Conservation (phyloP, 495 filamentous ascomycete species). For the Penicillium ucsense region DNA sequence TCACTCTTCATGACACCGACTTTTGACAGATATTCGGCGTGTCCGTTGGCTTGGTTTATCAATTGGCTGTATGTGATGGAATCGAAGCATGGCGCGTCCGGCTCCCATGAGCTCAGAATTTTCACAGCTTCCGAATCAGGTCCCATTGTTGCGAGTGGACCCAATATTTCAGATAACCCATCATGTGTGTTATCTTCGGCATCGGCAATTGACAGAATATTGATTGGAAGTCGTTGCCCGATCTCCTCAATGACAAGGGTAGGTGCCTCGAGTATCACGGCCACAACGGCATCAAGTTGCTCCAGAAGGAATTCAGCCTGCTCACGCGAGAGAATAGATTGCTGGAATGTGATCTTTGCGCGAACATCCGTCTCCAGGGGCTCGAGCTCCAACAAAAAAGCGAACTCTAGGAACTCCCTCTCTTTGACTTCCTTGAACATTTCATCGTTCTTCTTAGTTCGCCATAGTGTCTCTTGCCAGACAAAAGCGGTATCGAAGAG, state of each 20-base stretch:
- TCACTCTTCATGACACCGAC: constrained; percentile 37
- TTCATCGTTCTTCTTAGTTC: constrained; percentile 13
- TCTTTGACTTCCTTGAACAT: constrained; percentile 41
- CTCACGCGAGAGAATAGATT: constrained; percentile 32
- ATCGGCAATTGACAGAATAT: constrained; percentile 49
- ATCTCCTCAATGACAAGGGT: constrained; percentile 24
- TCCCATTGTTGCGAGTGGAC: constrained; percentile 24
- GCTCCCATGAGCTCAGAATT: constrained; percentile 39
- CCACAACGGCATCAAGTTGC: constrained; percentile 46
- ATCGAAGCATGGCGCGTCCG: constrained; percentile 15
- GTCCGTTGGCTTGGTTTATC: constrained; percentile 49
- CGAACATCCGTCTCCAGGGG: constrained; percentile 35
- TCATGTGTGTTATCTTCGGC: constrained; percentile 8
- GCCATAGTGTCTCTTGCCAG: constrained; percentile 61
- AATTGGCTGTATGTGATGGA: constrained; percentile 53
- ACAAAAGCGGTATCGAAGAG: constrained; percentile 66
- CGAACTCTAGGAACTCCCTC: constrained; percentile 62
- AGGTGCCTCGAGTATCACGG: constrained; percentile 33
- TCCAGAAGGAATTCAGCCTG: constrained; percentile 45
- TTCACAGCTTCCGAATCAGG: constrained; percentile 49
- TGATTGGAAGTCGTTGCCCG: constrained; percentile 15
- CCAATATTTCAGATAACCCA: constrained; percentile 25
- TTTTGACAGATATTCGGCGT: constrained; percentile 48
- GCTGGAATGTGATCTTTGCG: constrained; percentile 43
- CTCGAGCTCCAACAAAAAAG: constrained; percentile 61